Evolutionary conservation across 1,139 yeast genomes (phyloP), one percentile per base, ranked within the genome.

Genomic region (Blastobotrys malaysiensis): DNA sequence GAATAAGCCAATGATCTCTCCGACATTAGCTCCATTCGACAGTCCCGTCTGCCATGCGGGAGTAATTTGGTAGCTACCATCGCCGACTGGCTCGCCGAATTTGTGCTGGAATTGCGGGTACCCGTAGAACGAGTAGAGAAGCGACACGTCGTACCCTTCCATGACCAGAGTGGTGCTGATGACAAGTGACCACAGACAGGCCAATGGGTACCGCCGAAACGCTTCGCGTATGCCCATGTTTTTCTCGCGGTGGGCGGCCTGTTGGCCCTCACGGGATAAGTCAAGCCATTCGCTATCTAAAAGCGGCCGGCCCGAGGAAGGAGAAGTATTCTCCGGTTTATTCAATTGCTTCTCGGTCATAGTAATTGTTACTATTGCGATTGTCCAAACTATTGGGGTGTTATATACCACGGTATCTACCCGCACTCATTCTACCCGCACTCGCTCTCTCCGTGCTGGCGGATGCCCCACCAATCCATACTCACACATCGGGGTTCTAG

Each of bases 21-120:
- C 77, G 52, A 68, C 67, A 48, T 66, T 69, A 50, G 65, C 66
- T 19, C 73, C 71, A 71, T 73, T 72, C 20, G 71, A 63, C 49
- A 77, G 65, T 4, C 72, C 77, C 45, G 77, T 68, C 60, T 77
- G 81, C 80, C 80, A 76, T 14, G 68, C 59, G 14, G 79, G 77
- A 2, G 78, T 66, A 22, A 77, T 59, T 50, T 69, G 67, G 56
- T 67, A 74, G 7, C 6, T 31, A 3, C 16, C 39, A 7, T 31
- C 39, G 14, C 39, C 16, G 4, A 31, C 7, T 3, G 16, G 39
- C 16, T 13, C 3, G 3, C 39, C 39, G 7, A 13, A 31, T 16
- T 31, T 31, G 5, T 31, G 3, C 16, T 31, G 39, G 16, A 31
- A 31, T 31, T 11, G 16, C 6, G 39, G 39, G 14, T 13, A n/a